Evolutionary conservation across 169 alveolate genomes (phyloP).

Genomic region (Eimeria sp.): DNA sequence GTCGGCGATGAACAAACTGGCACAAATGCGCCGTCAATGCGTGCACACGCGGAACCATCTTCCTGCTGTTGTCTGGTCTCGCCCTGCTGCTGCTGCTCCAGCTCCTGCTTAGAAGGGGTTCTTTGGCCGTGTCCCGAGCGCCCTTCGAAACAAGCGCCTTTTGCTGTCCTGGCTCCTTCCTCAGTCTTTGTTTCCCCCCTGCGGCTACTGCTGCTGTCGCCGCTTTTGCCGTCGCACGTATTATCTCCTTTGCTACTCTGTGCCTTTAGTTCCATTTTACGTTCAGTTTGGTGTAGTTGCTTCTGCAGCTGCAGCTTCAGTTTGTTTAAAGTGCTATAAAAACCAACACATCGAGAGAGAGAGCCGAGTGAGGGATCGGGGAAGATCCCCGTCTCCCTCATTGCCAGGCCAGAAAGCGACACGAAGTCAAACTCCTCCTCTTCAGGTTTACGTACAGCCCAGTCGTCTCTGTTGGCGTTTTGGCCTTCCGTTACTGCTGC

Average conservation of each 20-base stretch:
- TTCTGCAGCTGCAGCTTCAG: not conserved
- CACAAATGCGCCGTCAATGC: not conserved
- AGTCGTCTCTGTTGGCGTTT: not conserved
- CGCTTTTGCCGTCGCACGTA: not conserved
- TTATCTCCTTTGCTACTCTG: not conserved
- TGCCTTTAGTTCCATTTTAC: not conserved
- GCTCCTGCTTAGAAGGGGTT: not conserved
- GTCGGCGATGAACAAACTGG: not conserved
- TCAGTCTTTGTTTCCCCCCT: not conserved
- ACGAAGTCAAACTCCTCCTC: not conserved
- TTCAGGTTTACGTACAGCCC: not conserved
- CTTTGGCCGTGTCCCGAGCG: not conserved
- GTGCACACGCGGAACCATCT: not conserved
- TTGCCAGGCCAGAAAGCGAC: not conserved
- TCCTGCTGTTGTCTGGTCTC: not conserved
- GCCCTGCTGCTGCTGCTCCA: constrained; percentile 6
- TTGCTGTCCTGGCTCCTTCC: not conserved
- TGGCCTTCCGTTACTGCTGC: constrained; percentile 6
- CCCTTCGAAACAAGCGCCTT: not conserved
- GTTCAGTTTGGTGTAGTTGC: not conserved
- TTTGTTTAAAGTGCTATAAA: not conserved
- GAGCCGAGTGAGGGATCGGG: not conserved
- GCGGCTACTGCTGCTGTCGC: not conserved
- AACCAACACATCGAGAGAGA: not conserved
- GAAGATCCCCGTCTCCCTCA: not conserved